Conservation (phyloP, 2,329 filamentous ascomycete genomes). For the Hymenotorrendiella dingleyae region DNA sequence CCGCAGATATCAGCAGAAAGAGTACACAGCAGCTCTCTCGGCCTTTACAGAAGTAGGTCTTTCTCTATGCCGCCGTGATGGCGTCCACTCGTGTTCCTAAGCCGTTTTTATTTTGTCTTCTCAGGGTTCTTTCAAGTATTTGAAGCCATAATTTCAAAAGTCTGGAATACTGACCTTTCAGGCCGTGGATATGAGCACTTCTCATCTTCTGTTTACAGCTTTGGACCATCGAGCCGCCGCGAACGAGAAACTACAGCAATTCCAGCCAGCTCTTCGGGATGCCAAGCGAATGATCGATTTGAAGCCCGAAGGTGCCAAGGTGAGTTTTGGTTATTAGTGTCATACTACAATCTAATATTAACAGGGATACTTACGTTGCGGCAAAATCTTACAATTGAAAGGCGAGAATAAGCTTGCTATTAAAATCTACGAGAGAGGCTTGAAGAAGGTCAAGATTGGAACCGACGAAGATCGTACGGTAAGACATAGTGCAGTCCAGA, state of each 20-base stretch:
- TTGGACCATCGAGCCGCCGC: constrained; percentile 31
- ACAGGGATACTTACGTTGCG: constrained; percentile 31
- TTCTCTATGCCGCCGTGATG: neutral
- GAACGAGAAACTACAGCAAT: constrained; percentile 28
- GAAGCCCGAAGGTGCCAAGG: constrained; percentile 28
- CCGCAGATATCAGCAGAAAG: constrained; percentile 24
- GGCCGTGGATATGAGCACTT: constrained; percentile 23
- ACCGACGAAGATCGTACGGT: constrained; percentile 25
- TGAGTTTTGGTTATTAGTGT: constrained; percentile 3
- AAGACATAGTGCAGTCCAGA: constrained; percentile 1
- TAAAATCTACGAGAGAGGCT: constrained; percentile 30
- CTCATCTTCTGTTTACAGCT: constrained; percentile 25
- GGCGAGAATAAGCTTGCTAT: constrained; percentile 26
- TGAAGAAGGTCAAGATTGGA: constrained; percentile 29
- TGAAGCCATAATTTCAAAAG: neutral
- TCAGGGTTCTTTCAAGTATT: too few species aligned
- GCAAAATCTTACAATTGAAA: constrained; percentile 28
- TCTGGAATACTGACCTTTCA: constrained; percentile 9
- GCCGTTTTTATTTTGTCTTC: too few species aligned
- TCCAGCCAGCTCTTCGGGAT: constrained; percentile 27
- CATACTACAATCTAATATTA: neutral
- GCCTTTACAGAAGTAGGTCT: constrained; percentile 13
- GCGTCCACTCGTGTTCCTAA: too few species aligned
- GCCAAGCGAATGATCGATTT: constrained; percentile 29
- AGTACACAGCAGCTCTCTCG: constrained; percentile 18